A percentile compares a stretch with the other conserved stretches of the same genome.
Conservation (phyloP, 2,329 filamentous ascomycete genomes). For the Macrophomina pseudophaseolina region DNA sequence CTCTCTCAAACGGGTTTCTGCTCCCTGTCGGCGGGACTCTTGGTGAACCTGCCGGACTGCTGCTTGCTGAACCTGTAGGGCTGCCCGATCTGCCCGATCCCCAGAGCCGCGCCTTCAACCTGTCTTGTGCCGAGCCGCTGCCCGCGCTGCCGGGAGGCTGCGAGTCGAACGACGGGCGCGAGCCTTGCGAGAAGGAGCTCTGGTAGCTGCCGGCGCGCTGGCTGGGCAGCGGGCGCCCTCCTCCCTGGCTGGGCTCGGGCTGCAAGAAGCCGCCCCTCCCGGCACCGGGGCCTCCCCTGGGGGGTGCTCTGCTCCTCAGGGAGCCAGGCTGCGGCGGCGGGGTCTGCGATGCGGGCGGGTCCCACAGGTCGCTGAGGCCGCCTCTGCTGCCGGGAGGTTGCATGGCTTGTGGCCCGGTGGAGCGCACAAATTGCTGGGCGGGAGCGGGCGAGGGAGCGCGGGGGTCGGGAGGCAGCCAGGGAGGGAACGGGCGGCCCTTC, state of each 20-base stretch:
- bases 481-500: slow-evolving; percentile 78
- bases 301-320: slow-evolving; percentile 46
- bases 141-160: slow-evolving; percentile 45
- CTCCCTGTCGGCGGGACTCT: slow-evolving; percentile 4
- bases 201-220: slow-evolving; percentile 79
- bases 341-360: slow-evolving; percentile 46
- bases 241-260: slow-evolving; percentile 42
- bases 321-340: slow-evolving; percentile 49
- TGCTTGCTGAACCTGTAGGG: slow-evolving; percentile 45
- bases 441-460: slow-evolving; percentile 66
- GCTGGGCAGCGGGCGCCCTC: slow-evolving; percentile 67
- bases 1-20: slow-evolving; percentile 38
- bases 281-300: slow-evolving; percentile 50
- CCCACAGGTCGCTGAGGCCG: slow-evolving; percentile 66
- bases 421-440: slow-evolving; percentile 55
- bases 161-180: slow-evolving; percentile 45
- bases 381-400: slow-evolving; percentile 46
- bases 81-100: slow-evolving; percentile 66
- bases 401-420: slow-evolving; percentile 33
- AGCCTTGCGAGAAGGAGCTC: slow-evolving; percentile 43
- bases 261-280: slow-evolving; percentile 36
- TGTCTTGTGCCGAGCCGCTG: slow-evolving; percentile 71
- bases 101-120: slow-evolving; percentile 80
- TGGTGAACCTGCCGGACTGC: slow-evolving; percentile 26
- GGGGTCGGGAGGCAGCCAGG: slow-evolving; percentile 91